Conservation (phyloP, 768 basidiomycete species). For the Crassisporium funariophilum region DNA sequence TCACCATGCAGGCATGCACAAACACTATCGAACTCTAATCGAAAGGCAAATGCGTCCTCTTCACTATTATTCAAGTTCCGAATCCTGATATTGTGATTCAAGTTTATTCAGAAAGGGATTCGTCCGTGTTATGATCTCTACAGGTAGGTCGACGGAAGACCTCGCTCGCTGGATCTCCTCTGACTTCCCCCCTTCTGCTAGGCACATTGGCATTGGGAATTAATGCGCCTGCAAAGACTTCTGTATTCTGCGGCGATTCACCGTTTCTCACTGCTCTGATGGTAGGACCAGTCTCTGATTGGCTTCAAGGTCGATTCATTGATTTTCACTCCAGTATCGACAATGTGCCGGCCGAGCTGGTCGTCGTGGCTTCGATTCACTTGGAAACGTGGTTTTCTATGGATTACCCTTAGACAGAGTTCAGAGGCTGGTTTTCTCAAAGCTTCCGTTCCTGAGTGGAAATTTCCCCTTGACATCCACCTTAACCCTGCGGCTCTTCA, state of each 20-base stretch:
- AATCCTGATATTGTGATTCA: neutral
- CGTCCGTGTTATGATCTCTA: conserved; percentile 67
- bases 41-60: conserved; percentile 44
- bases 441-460: conserved; percentile 60
- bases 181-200: conserved; percentile 17
- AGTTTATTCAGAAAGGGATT: conserved; percentile 66
- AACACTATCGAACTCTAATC: conserved; percentile 54
- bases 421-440: conserved; percentile 64
- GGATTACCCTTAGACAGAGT: conserved; percentile 65
- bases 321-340: conserved; percentile 49
- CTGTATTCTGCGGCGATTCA: conserved; percentile 65
- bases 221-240: conserved; percentile 70
- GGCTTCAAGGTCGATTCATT: neutral
- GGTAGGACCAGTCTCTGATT: conserved; percentile 38
- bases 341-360: conserved; percentile 78
- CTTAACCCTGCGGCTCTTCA: conserved; percentile 63
- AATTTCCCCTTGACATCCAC: conserved; percentile 71
- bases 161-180: neutral
- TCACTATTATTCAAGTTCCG: neutral
- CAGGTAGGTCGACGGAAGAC: conserved; percentile 37
- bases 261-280: conserved; percentile 61
- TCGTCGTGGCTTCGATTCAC: conserved; percentile 67
- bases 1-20: conserved; percentile 73
- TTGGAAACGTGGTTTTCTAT: conserved; percentile 75
- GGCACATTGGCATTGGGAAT: conserved; percentile 75